Base-by-base conservation (phyloP, 306 rosid genomes). In the Luffa aegyptiaca region DNA sequence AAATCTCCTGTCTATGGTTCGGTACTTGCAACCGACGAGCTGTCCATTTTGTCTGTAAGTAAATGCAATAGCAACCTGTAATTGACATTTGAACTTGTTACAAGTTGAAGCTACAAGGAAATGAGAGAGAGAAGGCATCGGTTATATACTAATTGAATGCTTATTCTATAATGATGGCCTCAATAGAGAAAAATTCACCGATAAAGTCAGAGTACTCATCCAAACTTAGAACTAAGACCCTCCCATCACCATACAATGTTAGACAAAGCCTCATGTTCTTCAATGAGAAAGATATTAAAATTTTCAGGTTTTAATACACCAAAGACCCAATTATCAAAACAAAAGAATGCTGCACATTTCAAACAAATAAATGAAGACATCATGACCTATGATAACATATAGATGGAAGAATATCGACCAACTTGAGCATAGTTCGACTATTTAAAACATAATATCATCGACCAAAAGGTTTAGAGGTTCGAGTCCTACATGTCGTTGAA, bases 11-110 rank as follows among this genome's bases (percentile, higher is more conserved):
- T 65, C 88, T 62, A 83, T 20, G 10, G 93, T 84, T 83, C 98
- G 88, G 78, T 87, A 94, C 88, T 92, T 94, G 89, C 98, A 94
- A 75, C 97, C 95, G 78, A 92, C 95, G 18, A 88, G 83, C 71
- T 77, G 83, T 51, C 97, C 98, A 52, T 90, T 88, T 80, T 57
- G 87, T 83, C 84, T 85, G 79, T 94, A 94, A 62, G 97, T 85
- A 86, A 94, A 92, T 64, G 98, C 98, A 82, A 92, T 92, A 69
- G 86, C 79, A 17, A 42, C 44, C 97, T 94, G 92, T 86, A 82
- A 57, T 76, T 74, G 49, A 39, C 31, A 63, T 84, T 64, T 42
- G 75, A 75, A 83, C 56, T 57, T 73, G 61, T 80, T 83, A 83
- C 35, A 65, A 26, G 10, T 78, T 78, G 2, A 78, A 57, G 36